Percentiles rank a stretch among this genome's conserved stretches.
Conservation (phyloP, 805 yeast genomes). For the Cyberlindnera xishuangbannaensis region DNA sequence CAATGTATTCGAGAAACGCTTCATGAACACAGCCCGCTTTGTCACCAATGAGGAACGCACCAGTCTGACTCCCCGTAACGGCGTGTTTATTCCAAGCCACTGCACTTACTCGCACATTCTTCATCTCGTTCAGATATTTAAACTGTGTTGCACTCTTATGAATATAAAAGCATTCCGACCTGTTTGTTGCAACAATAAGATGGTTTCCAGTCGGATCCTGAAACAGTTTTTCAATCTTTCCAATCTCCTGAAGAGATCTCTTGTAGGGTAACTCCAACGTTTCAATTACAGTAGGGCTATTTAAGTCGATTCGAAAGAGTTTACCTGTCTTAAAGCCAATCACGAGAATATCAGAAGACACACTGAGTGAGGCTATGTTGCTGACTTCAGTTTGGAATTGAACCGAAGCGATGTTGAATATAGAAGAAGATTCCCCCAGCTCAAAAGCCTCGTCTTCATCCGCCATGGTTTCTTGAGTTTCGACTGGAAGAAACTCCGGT, state of each 20-base stretch:
- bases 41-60: conserved; percentile 45
- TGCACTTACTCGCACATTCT: conserved; percentile 37
- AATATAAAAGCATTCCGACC: conserved; percentile 43
- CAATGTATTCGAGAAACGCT: conserved; percentile 32
- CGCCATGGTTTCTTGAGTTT: conserved; percentile 6
- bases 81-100: conserved; percentile 37
- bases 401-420: conserved; percentile 34
- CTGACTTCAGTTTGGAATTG: conserved; percentile 45
- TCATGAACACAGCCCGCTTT: conserved; percentile 44
- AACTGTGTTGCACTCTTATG: conserved; percentile 36
- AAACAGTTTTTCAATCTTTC: conserved; percentile 33
- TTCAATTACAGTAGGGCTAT: conserved; percentile 55
- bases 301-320: conserved; percentile 60
- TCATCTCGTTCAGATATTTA: conserved; percentile 40
- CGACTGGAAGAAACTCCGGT: no score
- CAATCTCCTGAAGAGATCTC: conserved; percentile 23
- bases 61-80: conserved; percentile 32
- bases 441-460: conserved; percentile 12
- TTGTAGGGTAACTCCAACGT: conserved; percentile 30
- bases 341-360: conserved; percentile 48
- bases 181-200: conserved; percentile 42
- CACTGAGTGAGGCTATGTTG: conserved; percentile 45
- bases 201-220: conserved; percentile 49
- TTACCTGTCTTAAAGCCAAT: conserved; percentile 47
- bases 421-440: conserved; percentile 6